Base-by-base conservation (phyloP, 352 stramenopile genomes). In the Blastocystis hominis region DNA sequence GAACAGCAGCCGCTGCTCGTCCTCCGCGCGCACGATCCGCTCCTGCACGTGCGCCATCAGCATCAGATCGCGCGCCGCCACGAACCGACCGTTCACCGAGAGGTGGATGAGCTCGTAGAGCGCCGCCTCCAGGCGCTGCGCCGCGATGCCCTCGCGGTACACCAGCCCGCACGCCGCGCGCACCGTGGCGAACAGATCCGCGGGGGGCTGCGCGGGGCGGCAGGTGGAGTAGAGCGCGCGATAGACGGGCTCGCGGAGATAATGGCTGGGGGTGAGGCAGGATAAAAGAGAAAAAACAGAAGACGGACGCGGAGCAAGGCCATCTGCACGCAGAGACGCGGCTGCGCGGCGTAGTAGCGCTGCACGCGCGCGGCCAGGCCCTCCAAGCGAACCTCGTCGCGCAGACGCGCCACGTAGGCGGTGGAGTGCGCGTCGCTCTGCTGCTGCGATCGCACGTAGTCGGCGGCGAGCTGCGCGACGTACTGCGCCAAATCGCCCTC, bases 11-110 rank as follows among this genome's bases (percentile, higher is more conserved):
- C 98, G 96, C 75, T 92, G 98, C 38, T 94, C 92, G 69, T 97
- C 94, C 88, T 98, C 95, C 0, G 92, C 90, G 68, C 93, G 91
- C 59, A 91, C 93, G 90, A 98, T 97, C 55, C 93, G 96, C 88
- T 98, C 95, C 90, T 98, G 95, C 80, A 99, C 94, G 90, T 98
- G 95, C 44, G 93, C 97, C 95, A 99, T 98, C 54, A 99, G 91
- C 55, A 98, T 92, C 91, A 98, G 90, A 90, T 99, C 96, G 59
- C 96, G 93, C n/a, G 96, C 96, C 79, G 97, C 94, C 86, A 98
- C 91, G 92, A 98, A 99, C n/a, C 95, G 93, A 92, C 98, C 96
- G 91, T 98, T 96, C 61, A 98, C 90, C 30, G 96, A 95, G 90
- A 98, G 94, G 91, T 98, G 94, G 90, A 96, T 98, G 79, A 99